Base-by-base conservation (phyloP, 208 protist genomes). In the Leishmania martiniquensis region DNA sequence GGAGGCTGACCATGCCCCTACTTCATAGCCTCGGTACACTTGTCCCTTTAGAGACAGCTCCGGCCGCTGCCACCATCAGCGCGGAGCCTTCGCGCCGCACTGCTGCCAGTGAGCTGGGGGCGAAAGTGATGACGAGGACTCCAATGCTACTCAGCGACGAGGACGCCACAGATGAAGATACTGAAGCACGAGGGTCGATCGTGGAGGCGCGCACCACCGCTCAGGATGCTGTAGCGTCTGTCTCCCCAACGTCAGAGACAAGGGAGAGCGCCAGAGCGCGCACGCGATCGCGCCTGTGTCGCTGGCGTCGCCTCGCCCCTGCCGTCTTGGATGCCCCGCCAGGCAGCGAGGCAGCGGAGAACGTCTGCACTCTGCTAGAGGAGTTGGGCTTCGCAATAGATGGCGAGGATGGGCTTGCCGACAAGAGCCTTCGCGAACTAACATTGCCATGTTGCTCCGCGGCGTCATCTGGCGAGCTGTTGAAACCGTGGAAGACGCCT, bases 261-360 rank as follows among this genome's bases (percentile, higher is more conserved):
- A 3, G 5, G 20, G 70, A n/a, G 34, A 45, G 44, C 47, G 57
- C 34, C 49, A n/a, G 15, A 0, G 47, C 3, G 1, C 22, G 49
- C 47, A 42, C 29, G 34, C 22, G 3, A 32, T 59, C 52, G 20
- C 73, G n/a, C 34, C 57, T 45, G 20, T 34, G 45, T 37, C 80
- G 74, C 12, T 83, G 80, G 80, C 67, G 80, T 13, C 29, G 74
- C 7, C 15, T 83, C 37, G 65, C 74, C 0, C 59, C 80, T 7
- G 54, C 60, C 57, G 54, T 83, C 4, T 32, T 83, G 22, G 72
- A 83, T 71, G 73, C 68, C 2, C 75, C 80, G 5, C 74, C 57
- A 52, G 73, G 73, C 29, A 79, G 80, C 34, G n/a, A 45, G 12
- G 63, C 80, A 45, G 73, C 49, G 10, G 9, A 59, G 34, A 17